Base-by-base conservation (phyloP, 2,329 filamentous ascomycete species). In the Cordyceps militaris region DNA sequence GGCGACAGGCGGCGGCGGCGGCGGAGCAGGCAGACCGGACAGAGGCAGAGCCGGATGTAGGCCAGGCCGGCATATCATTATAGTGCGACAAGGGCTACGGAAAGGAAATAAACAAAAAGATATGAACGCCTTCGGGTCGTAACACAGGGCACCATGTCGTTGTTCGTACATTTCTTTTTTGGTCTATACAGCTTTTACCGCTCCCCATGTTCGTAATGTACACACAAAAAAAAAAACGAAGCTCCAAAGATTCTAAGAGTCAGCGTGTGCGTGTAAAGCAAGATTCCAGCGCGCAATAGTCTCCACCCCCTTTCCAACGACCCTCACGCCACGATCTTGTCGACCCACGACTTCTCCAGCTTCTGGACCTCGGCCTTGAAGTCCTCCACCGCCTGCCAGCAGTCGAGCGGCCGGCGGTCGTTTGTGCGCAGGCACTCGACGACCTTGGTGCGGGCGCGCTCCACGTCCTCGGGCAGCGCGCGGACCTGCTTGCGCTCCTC, bases 341-440 rank as follows among this genome's bases (percentile, higher is more conserved):
- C 87, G 36, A 97, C 90, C 84, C 95, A 97, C 26, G 79, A 80
- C 74, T 84, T 87, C 82, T 97, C 93, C 73, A 97, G 73, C 76
- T 84, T 85, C 65, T 88, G 84, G 52, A 97, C 92, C 79, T 96
- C 90, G 66, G 82, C 81, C 83, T 92, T 96, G 74, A 97, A 97
- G 21, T 79, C 79, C 76, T 95, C 88, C 24, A 97, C 91, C 81
- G 97, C 91, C 73, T 86, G 82, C 88, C 89, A 97, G 81, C 93
- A 97, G 77, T 97, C 89, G 69, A 97, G 77, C 70, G 93, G 92
- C 71, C 91, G 82, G 63, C 91, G 81, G 74, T 97, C 92, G 72
- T 97, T 87, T 67, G 87, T 80, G 61, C 88, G 79, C 77, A 97
- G 77, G 71, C 93, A 97, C 66, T 82, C 81, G 62, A 94, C 83